Conservation (phyloP, 305 asterid genomes). For the Fraxinus sp. region DNA sequence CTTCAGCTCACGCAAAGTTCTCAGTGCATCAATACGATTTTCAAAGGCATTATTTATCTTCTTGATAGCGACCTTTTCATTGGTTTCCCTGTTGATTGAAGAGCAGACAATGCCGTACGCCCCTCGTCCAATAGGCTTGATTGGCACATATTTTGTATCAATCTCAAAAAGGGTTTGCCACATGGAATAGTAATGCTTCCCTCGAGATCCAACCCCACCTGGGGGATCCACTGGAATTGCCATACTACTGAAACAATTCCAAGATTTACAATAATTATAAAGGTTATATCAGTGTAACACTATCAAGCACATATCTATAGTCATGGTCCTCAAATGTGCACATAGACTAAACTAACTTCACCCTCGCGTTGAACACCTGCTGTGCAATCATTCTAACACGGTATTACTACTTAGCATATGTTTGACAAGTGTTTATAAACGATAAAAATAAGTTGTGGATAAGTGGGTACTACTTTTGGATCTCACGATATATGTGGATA, state of each 20-base stretch:
- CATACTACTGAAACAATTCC: slow-evolving; percentile 18
- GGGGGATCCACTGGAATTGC: slow-evolving; percentile 41
- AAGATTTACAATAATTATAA: background rate
- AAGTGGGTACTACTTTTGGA: background rate
- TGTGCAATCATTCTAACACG: background rate
- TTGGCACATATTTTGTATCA: slow-evolving; percentile 33
- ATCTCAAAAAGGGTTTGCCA: slow-evolving; percentile 38
- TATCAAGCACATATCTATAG: background rate
- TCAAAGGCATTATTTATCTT: slow-evolving; percentile 37
- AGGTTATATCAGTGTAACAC: background rate
- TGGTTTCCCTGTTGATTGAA: slow-evolving; percentile 31
- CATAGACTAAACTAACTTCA: background rate
- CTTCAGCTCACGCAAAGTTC: slow-evolving; percentile 38
- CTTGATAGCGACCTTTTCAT: slow-evolving; percentile 37
- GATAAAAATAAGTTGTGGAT: background rate
- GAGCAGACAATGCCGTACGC: slow-evolving; percentile 39
- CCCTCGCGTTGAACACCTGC: background rate
- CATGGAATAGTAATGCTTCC: slow-evolving; percentile 38
- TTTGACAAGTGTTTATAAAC: background rate
- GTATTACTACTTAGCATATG: background rate
- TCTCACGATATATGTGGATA: background rate
- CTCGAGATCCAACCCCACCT: slow-evolving; percentile 26
- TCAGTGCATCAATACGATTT: slow-evolving; percentile 34
- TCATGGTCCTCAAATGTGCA: background rate
- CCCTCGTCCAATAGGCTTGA: slow-evolving; percentile 40